Base-by-base conservation (phyloP, 208 protist species). In the Trypanosoma boissoni region DNA sequence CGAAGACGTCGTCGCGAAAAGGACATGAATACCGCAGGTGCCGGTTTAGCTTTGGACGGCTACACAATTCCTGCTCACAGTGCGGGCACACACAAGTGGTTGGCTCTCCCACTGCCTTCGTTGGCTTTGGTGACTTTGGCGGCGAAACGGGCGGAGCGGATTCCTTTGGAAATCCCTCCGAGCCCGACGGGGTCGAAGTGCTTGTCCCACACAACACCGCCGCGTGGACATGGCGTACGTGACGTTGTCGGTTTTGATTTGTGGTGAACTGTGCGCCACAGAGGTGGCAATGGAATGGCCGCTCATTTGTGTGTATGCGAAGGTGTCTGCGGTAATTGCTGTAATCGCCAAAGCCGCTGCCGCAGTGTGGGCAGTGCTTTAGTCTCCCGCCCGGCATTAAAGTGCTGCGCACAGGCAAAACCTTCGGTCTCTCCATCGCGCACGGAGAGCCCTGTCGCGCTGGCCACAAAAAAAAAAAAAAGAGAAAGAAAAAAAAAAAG, bases 281-380 rank as follows among this genome's bases (percentile, higher is more conserved):
- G 62, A 77, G 78, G 24, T 65, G 36, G 65, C 88, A 94, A 14
- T 59, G 29, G 62, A 75, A 85, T 18, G 88, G 83, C 24, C 81
- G 80, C 34, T 83, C 72, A 37, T 72, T 70, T 26, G 72, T 86
- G 74, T 94, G 88, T 6, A 45, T 77, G 58, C 74, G 74, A 4
- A 94, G 66, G 57, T 94, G 88, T 8, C 88, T 78, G 8, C 58
- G 56, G 68, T 81, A 94, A 58, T 91, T 88, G 64, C 83, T 94
- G 43, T 66, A 74, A 26, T 86, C 76, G 52, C 74, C 58, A 46
- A 88, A 84, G 36, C 57, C 45, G 43, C 84, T 80, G 21, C 56
- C 43, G 58, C 87, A 94, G 49, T 86, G 34, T 1, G 79, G 75
- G 53, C 87, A 94, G 27, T 56, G 57, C 37, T 24, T 50, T 6